Conservation (phyloP, 2,329 filamentous ascomycete genomes). For the Alternaria consortialis region DNA sequence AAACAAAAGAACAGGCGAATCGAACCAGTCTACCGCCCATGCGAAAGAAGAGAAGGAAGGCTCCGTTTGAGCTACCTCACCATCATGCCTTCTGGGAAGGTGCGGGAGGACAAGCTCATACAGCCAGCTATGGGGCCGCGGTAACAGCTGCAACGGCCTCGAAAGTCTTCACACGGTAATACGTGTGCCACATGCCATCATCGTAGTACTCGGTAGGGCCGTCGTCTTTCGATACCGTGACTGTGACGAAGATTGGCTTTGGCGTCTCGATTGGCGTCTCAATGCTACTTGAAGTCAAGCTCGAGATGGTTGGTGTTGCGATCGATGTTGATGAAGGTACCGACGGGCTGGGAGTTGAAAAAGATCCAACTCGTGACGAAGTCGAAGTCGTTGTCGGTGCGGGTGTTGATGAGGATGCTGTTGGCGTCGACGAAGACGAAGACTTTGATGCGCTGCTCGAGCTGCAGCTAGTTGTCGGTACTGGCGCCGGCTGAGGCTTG, state of each 20-base stretch:
- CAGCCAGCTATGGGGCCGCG: neutral
- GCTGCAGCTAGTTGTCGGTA: slow-evolving; percentile 24
- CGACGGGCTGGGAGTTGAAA: slow-evolving; percentile 23
- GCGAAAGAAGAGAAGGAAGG: neutral
- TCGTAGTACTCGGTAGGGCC: slow-evolving; percentile 54
- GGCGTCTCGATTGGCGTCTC: slow-evolving; percentile 27
- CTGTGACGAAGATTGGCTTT: slow-evolving; percentile 40
- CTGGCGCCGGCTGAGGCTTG: slow-evolving; percentile 19
- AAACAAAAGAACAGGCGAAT: slow-evolving; percentile 12
- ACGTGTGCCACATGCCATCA: slow-evolving; percentile 57
- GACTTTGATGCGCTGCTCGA: slow-evolving; percentile 19
- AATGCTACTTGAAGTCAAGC: slow-evolving; percentile 13
- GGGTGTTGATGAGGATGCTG: neutral
- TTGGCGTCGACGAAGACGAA: slow-evolving; percentile 6
- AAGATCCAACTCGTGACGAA: neutral
- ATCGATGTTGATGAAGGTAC: slow-evolving; percentile 35
- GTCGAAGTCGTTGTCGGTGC: slow-evolving; percentile 10
- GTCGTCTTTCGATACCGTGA: slow-evolving; percentile 38
- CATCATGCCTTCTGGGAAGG: no score
- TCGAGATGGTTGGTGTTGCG: slow-evolving; percentile 20
- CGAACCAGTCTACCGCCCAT: slow-evolving; percentile 11
- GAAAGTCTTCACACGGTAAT: slow-evolving; percentile 51
- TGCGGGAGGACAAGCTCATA: neutral
- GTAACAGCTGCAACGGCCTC: slow-evolving; percentile 21
- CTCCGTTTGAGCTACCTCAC: neutral